Base-by-base conservation (phyloP, 768 basidiomycete species). In the Hydnum rufescens region DNA sequence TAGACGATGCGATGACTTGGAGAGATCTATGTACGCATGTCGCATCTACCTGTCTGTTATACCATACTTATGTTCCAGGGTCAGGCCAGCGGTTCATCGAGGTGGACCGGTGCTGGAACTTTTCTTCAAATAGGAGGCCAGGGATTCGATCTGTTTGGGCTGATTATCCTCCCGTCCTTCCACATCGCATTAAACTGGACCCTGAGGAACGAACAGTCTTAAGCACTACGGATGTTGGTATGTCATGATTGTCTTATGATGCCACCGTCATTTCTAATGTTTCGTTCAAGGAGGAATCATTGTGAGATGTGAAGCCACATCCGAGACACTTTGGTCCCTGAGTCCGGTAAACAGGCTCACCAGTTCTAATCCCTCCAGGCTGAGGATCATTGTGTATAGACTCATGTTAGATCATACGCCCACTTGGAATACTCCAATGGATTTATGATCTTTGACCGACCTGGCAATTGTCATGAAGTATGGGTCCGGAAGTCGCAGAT, bases 161-260 rank as follows among this genome's bases (percentile, higher is more conserved):
- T 13, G 22, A 22, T 39, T 39, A 13, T 39, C 13, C 36, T 13
- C 36, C 13, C 36, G 22, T 13, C 36, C 13, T 39, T 39, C 36
- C 36, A 13, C 82, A 86, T 63, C 75, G 82, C 4, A 76, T 86
- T 65, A 87, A 87, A 64, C 71, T 81, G 22, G 85, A 88, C 53
- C 75, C 81, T 58, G 63, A 68, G 30, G 68, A 67, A 5, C 74
- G 75, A 2, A 68, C 79, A 23, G 65, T 80, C 49, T 73, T 86
- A 39, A 71, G 72, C 2, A 83, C 82, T 0, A 67, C 67, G 42
- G 61, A 39, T 39, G 36, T 13, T 39, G 36, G 36, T 39, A 22
- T 13, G 36, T 22, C n/a, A n/a, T n/a, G 36, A 22, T 13, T 39
- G 13, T 22, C 36, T 39, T 39, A 13, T 22, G 13, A 13, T 39